Conservation (phyloP, 257 asterid genomes). For the Lavandula angustifolia region DNA sequence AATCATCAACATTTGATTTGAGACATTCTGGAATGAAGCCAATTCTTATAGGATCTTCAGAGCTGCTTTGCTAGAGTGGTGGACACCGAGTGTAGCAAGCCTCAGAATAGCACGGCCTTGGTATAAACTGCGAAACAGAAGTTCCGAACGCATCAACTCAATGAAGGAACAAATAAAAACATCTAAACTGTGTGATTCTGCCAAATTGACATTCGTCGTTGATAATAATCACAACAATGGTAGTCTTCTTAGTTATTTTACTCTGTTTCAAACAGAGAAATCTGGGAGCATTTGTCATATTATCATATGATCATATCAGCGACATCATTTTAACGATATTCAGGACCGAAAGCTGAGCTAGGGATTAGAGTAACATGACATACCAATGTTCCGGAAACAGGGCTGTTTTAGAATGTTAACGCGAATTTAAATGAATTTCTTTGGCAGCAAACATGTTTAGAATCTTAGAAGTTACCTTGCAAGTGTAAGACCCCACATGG, state of each 20-base stretch:
- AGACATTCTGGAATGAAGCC: slow-evolving; percentile 4
- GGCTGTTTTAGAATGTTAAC: background rate
- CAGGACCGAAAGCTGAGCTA: too few relatives aligned
- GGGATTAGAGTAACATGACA: too few relatives aligned
- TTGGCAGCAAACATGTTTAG: background rate
- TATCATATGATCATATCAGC: too few relatives aligned
- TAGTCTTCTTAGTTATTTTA: too few relatives aligned
- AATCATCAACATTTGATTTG: slow-evolving; percentile 3
- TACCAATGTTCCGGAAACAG: too few relatives aligned
- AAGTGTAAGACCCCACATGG: slow-evolving; percentile 93
- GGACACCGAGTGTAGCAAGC: slow-evolving; percentile 71
- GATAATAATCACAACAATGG: too few relatives aligned
- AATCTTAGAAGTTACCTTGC: slow-evolving; percentile 57
- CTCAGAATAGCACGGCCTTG: slow-evolving; percentile 63
- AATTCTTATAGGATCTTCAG: slow-evolving; percentile 45
- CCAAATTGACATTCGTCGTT: too few relatives aligned
- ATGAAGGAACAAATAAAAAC: too few relatives aligned
- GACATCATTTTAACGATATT: too few relatives aligned
- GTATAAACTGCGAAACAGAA: slow-evolving; percentile 65
- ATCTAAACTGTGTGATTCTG: too few relatives aligned
- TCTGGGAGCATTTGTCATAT: too few relatives aligned
- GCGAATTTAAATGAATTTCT: background rate
- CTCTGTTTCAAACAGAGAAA: too few relatives aligned
- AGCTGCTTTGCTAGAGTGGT: slow-evolving; percentile 63
- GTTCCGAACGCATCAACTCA: background rate